Evolutionary conservation across 1,284 basidiomycete genomes (phyloP), one percentile per base, ranked within the genome.

Genomic region (Baeospora myosura): DNA sequence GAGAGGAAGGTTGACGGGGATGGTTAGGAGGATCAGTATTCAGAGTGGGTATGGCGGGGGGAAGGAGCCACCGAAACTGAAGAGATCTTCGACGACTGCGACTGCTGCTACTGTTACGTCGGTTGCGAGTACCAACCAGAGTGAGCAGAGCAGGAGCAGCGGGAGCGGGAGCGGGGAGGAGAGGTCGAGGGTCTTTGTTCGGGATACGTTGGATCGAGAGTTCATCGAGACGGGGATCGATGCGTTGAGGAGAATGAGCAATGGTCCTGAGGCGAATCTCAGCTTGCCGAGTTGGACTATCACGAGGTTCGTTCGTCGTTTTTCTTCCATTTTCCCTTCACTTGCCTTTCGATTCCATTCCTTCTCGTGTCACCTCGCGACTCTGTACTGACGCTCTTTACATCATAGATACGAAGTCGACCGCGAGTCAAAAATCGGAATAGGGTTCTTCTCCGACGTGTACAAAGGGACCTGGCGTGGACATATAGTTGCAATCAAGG

Each of bases 211-310:
- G 20, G 66, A 72, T 41, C 55, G 60, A 24, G 68, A 70, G 51
- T 70, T 70, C 49, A 61, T 72, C 14, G 69, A 70, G 48, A 61
- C 59, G 17, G 68, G 68, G 4, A 68, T 72, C 41, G 69, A 82
- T 55, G 57, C 72, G 41, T 63, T 64, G 60, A 63, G 62, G 51
- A 62, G 72, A 46, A 47, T 76, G 48, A 69, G 67, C 45, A 31
- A 46, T 28, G 56, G 56, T 10, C 38, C 47, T 1, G 59, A 59
- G 14, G 38, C 43, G 33, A 35, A 28, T 11, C 49, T 59, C 12
- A 65, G 66, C 40, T 57, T 86, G 22, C 82, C 84, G 1, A 72
- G 66, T 47, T 86, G 83, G 83, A 84, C 81, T 2, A 86, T 86
- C 51, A 87, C 82, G 8, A 65, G 69, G 68, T 74, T 46, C 24